Percentiles rank a stretch among this genome's conserved stretches.
Conservation (phyloP, 139 green algal species). For the Chlamydomonas sphaeroides region DNA sequence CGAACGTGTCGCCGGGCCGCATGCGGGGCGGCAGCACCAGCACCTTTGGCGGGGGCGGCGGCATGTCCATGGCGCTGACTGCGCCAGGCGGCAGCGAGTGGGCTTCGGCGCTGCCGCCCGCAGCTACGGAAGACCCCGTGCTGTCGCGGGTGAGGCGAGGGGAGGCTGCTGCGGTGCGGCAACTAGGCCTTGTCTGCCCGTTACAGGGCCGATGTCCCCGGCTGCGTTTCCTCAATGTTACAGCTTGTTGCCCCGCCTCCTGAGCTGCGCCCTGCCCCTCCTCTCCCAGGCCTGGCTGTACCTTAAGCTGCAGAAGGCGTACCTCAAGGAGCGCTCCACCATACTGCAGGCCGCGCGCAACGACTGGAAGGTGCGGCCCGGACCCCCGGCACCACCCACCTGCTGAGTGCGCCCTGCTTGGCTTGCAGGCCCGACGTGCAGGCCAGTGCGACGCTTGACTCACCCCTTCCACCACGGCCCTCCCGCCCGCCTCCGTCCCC, state of each 20-base stretch:
- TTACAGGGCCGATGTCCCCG: too few species aligned
- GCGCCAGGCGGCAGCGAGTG: neutral
- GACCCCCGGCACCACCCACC: too few species aligned
- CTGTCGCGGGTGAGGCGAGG: constrained; percentile 35
- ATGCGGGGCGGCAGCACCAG: neutral
- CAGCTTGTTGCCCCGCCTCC: neutral
- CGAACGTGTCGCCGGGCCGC: neutral
- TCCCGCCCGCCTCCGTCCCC: neutral
- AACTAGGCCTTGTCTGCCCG: too few species aligned
- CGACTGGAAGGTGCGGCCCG: constrained; percentile 24
- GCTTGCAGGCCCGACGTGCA: too few species aligned
- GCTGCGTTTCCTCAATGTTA: too few species aligned
- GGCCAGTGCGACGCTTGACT: too few species aligned
- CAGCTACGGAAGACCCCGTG: constrained; percentile 26
- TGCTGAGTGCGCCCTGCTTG: too few species aligned
- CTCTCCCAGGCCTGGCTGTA: constrained; percentile 29
- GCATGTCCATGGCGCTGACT: neutral
- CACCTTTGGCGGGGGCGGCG: too few species aligned
- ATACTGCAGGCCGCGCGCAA: constrained; percentile 24
- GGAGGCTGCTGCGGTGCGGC: too few species aligned
- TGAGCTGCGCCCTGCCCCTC: neutral
- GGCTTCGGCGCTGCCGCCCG: neutral
- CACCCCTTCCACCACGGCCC: too few species aligned
- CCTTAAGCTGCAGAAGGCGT: constrained; percentile 43
- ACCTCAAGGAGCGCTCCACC: constrained; percentile 38